Evolutionary conservation across 164 flowering plant species (phyloP).

Genomic region (Aristolochia contorta): DNA sequence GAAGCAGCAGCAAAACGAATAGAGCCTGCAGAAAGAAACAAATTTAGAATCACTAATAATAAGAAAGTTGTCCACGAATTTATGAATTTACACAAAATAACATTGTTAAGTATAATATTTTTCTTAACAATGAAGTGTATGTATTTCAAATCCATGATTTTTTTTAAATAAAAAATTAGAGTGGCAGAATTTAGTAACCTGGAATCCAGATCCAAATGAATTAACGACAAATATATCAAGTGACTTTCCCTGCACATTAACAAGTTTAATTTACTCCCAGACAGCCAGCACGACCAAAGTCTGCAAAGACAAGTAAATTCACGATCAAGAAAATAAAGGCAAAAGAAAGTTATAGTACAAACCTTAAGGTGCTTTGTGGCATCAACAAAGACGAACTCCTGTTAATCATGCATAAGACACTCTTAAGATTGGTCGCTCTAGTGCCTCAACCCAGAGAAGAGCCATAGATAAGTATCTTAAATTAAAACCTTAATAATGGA

Average conservation of each 20-base stretch:
- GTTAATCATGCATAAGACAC: slow-evolving; percentile 2
- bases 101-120: no score
- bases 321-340: not conserved
- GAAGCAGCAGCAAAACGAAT: slow-evolving; percentile 71
- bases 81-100: not conserved
- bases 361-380: slow-evolving; percentile 26
- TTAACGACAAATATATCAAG: slow-evolving; percentile 34
- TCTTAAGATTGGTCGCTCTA: slow-evolving; percentile 6
- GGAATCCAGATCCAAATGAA: slow-evolving; percentile 34
- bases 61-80: not conserved
- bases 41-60: slow-evolving; percentile 2
- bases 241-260: slow-evolving; percentile 19
- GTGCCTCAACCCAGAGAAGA: not conserved
- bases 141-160: not conserved
- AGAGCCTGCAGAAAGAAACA: slow-evolving; percentile 49
- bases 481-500: slow-evolving; percentile 68
- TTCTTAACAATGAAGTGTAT: not conserved
- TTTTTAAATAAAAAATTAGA: not conserved
- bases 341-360: slow-evolving; percentile 3
- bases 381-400: slow-evolving; percentile 35
- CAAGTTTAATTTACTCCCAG: not conserved
- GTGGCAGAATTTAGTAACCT: slow-evolving; percentile 13
- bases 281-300: not conserved
- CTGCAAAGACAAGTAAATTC: not conserved
- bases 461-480: not conserved